Evolutionary conservation across 2,329 filamentous ascomycete species (phyloP).

Genomic region (Metarhizium rileyi): DNA sequence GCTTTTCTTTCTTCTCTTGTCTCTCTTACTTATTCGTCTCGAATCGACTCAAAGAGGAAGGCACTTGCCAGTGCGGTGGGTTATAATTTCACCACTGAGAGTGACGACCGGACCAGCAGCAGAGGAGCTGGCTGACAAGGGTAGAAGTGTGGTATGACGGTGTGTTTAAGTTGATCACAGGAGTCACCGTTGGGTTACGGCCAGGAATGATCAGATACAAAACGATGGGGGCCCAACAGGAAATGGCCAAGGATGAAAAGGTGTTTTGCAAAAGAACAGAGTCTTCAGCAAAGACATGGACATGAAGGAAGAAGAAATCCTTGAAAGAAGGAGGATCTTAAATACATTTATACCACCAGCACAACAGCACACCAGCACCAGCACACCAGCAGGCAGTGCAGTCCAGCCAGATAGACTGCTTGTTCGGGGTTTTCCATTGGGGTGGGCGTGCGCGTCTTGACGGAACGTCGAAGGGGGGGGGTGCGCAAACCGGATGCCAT

Average conservation of each 20-base stretch:
- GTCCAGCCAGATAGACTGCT: conserved; percentile 1
- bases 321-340: not conserved
- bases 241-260: not conserved
- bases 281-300: not conserved
- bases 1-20: not conserved
- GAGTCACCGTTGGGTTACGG: not conserved
- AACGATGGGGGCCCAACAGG: not conserved
- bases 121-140: not conserved
- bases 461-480: no score
- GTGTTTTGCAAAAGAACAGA: not conserved
- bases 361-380: not conserved
- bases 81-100: not conserved
- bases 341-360: not conserved
- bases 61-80: not conserved
- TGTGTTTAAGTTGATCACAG: not conserved
- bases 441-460: conserved; percentile 1
- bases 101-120: not conserved
- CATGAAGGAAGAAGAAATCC: not conserved
- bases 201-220: not conserved
- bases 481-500: not conserved
- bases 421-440: not conserved
- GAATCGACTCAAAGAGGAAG: not conserved
- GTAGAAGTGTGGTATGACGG: not conserved
- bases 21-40: not conserved
- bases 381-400: not conserved